Base-by-base conservation (phyloP, 495 filamentous ascomycete genomes). In the Coniosporium apollinis region DNA sequence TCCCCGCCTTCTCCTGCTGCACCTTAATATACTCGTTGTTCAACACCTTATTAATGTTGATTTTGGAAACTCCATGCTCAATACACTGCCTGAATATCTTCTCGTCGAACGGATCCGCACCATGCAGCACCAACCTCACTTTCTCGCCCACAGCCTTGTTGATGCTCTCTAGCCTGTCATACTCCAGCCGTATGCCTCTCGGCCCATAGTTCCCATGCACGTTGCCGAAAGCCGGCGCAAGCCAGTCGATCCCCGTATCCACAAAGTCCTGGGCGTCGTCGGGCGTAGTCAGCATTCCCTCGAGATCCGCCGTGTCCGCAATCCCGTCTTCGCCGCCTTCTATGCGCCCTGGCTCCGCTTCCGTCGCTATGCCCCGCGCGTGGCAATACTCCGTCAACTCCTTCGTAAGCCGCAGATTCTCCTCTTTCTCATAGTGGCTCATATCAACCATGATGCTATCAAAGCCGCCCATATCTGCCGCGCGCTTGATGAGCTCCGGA, bases 271-370 rank as follows among this genome's bases (percentile, higher is more conserved):
- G 57, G 25, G 76, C 79, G 54, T 86, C 71, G 51, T 81, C 78
- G 0, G 77, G 70, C 0, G 74, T 84, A n/a, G 82, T 91, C 46
- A 86, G 48, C 33, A 85, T 38, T 0, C 68, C 79, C 50, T 80
- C 77, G 16, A 86, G 51, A 44, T 82, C 80, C 1, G 57, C 74
- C 22, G 79, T 84, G 50, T 85, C 79, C 3, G 69, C 65, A 16
- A 91, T 71, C 0, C 82, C 82, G 45, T 91, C 82, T 57, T 91
- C 82, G 4, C 81, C 80, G 28, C 82, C 82, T 50, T 82, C 78
- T 42, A 91, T 87, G 4, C 82, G 61, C 0, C 81, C 82, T 0
- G 79, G 82, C 51, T 87, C 81, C 1, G 81, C 82, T 49, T 87
- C 81, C 5, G 75, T 74, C 5, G 75, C 74, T 38, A 87, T 85